Conservation (phyloP, 768 basidiomycete genomes). For the Paxillus ammoniavirescens region DNA sequence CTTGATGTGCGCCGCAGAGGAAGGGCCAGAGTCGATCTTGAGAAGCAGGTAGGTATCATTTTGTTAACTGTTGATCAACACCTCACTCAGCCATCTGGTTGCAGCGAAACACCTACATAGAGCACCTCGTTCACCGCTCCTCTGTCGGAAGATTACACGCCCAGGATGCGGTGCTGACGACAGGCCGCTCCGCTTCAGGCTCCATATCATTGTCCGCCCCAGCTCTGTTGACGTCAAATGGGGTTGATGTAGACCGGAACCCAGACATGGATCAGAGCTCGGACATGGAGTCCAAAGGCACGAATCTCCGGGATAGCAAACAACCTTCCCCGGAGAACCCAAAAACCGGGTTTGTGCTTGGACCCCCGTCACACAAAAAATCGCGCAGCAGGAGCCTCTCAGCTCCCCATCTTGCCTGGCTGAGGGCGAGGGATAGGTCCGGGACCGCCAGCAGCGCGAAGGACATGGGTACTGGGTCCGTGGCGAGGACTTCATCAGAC, state of each 20-base stretch:
- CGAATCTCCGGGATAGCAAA: constrained; percentile 15
- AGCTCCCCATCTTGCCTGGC: constrained; percentile 60
- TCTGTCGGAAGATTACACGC: constrained; percentile 69
- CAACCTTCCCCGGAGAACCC: constrained; percentile 18
- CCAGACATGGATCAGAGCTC: background rate
- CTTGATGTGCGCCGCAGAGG: constrained; percentile 61
- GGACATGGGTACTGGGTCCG: constrained; percentile 3
- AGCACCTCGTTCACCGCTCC: constrained; percentile 69
- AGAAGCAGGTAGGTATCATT: constrained; percentile 52
- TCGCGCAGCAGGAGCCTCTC: constrained; percentile 52
- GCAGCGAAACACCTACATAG: constrained; percentile 75
- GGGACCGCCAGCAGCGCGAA: constrained; percentile 5
- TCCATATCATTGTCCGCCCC: constrained; percentile 51
- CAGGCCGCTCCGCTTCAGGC: constrained; percentile 33
- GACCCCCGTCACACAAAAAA: constrained; percentile 26
- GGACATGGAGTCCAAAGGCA: constrained; percentile 1
- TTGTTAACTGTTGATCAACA: background rate
- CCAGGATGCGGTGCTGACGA: constrained; percentile 65
- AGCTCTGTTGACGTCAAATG: background rate
- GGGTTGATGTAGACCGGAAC: background rate
- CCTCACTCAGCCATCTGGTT: constrained; percentile 7
- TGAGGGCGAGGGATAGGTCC: constrained; percentile 36
- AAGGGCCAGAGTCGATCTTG: constrained; percentile 50
- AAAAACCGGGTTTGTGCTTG: constrained; percentile 6
- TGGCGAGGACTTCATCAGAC: constrained; percentile 18